A percentile compares a stretch with the other conserved stretches of the same genome.
These are phyloP conservation scores for Lasiosphaeris hirsuta DNA, from an alignment of 495 filamentous ascomycete genomes.

Conservation along the genomic window DNA sequence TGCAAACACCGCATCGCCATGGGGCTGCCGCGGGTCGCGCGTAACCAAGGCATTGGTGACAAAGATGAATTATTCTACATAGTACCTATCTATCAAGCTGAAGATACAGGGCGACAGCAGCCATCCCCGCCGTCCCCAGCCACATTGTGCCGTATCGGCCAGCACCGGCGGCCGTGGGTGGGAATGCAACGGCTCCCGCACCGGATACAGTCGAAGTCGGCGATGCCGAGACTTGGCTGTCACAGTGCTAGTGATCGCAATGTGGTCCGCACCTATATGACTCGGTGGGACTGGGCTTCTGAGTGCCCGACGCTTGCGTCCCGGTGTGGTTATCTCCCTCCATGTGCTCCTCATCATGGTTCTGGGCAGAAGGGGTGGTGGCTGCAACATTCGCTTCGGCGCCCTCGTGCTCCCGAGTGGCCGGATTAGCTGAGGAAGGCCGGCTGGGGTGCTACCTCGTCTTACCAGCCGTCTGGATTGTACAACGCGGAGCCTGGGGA, in stretches of 20 bases:
- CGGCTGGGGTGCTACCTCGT: neutral
- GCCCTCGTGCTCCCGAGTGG: slow-evolving; percentile 33
- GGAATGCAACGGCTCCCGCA: neutral
- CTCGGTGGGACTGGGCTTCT: slow-evolving; percentile 34
- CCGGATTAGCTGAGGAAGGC: neutral
- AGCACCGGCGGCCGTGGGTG: neutral
- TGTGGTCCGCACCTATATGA: slow-evolving; percentile 35
- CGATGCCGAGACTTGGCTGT: slow-evolving; percentile 24
- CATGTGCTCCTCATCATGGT: slow-evolving; percentile 18
- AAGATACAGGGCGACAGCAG: no score
- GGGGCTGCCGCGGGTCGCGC: no score
- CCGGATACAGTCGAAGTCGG: neutral
- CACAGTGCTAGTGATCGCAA: slow-evolving; percentile 43
- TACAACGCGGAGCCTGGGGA: slow-evolving; percentile 36
- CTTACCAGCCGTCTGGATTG: slow-evolving; percentile 35
- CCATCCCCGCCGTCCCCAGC: no score
- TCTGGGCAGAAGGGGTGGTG: neutral
- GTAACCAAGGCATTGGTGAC: no score
- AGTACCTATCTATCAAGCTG: no score
- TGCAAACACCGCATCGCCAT: no score
- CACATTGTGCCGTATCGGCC: neutral
- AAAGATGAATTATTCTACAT: no score
- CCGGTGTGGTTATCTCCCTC: slow-evolving; percentile 18
- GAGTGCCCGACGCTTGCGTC: slow-evolving; percentile 15
- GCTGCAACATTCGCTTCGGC: slow-evolving; percentile 16